Conservation (phyloP, 345 rosid species). For the Erodium maritimum region DNA sequence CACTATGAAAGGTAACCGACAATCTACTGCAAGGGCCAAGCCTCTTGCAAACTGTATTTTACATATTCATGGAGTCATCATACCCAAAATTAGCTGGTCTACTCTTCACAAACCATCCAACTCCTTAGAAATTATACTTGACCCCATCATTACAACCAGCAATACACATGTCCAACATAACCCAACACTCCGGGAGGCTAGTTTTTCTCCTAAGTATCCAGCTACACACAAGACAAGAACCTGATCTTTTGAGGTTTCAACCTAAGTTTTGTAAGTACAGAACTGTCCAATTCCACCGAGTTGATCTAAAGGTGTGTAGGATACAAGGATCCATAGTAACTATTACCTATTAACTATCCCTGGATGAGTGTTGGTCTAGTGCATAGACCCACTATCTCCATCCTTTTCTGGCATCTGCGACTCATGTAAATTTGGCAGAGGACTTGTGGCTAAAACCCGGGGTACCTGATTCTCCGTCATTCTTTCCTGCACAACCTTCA, state of each 20-base stretch:
- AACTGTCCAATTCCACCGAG: not conserved
- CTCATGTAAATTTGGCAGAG: not conserved
- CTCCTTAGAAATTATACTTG: no score
- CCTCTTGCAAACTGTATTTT: no score
- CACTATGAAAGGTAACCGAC: no score
- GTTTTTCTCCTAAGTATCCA: no score
- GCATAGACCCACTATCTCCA: not conserved
- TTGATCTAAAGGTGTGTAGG: not conserved
- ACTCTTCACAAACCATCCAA: no score
- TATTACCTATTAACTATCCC: not conserved
- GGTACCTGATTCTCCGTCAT: conserved; percentile 1
- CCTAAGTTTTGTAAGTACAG: not conserved
- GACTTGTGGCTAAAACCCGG: not conserved
- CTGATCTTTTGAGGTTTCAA: not conserved
- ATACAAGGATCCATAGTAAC: not conserved
- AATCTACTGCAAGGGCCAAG: no score
- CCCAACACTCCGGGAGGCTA: no score
- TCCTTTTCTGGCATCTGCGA: not conserved
- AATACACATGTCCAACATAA: no score
- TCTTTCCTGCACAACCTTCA: conserved; percentile 9
- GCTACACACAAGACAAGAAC: no score
- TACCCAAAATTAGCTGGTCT: no score
- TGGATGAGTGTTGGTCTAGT: not conserved
- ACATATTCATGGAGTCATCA: no score
- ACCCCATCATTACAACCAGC: no score